Conservation (phyloP, 2,329 filamentous ascomycete species). For the Bimuria novae-zelandiae region DNA sequence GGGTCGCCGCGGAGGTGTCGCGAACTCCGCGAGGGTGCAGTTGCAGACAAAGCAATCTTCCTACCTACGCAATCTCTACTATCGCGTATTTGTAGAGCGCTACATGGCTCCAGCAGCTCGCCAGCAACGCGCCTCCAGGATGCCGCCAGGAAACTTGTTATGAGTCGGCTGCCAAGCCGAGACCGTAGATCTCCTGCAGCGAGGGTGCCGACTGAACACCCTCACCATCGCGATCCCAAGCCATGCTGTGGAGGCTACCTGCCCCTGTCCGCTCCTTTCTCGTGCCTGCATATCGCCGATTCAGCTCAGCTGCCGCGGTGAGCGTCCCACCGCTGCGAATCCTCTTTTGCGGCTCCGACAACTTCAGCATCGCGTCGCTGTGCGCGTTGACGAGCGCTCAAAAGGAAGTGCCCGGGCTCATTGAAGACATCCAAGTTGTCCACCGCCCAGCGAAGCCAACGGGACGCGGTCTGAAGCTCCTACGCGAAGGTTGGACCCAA, state of each 20-base stretch:
- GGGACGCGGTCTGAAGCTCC: slow-evolving; percentile 72
- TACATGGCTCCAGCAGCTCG: not conserved
- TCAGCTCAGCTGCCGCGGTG: slow-evolving; percentile 15
- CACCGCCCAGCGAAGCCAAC: slow-evolving; percentile 77
- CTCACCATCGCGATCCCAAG: slow-evolving; percentile 16
- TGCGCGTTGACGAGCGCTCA: slow-evolving; percentile 69
- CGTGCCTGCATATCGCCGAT: slow-evolving; percentile 9
- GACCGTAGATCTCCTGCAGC: slow-evolving; percentile 8
- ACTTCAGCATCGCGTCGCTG: slow-evolving; percentile 82
- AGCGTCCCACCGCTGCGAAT: slow-evolving; percentile 67
- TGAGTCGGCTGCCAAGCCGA: slow-evolving; percentile 11
- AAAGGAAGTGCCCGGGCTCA: slow-evolving; percentile 26
- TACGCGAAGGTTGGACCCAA: slow-evolving; percentile 64
- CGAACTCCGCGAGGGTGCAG: not conserved
- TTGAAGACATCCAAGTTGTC: slow-evolving; percentile 80
- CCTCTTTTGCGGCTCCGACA: slow-evolving; percentile 92
- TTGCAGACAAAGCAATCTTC: not conserved
- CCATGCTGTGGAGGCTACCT: slow-evolving; percentile 29
- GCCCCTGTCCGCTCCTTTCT: slow-evolving; percentile 27
- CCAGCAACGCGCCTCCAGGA: not conserved
- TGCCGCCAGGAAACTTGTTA: not conserved
- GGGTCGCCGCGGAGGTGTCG: slow-evolving; percentile 6
- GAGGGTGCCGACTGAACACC: not conserved
- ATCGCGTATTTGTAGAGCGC: not conserved
- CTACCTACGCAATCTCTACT: not conserved